Conservation (phyloP, 164 flowering plant genomes). For the Liriodendron chinense region DNA sequence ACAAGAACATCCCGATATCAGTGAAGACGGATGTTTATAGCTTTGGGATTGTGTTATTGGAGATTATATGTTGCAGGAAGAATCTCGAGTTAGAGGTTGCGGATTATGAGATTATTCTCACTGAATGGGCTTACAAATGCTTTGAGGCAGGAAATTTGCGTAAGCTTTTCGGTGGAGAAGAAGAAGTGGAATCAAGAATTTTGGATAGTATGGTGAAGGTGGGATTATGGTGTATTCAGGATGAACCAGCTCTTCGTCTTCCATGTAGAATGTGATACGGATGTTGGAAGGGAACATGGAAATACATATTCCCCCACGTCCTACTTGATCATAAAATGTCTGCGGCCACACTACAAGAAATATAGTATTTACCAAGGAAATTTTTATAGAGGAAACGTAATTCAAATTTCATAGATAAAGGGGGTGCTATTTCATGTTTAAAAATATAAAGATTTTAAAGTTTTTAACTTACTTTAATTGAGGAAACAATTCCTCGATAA, state of each 20-base stretch:
- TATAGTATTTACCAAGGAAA: no score
- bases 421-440: no score
- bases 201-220: constrained; percentile 30
- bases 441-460: no score
- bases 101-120: constrained; percentile 22
- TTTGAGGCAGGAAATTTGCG: constrained; percentile 11
- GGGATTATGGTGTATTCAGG: constrained; percentile 38
- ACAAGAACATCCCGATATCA: no score
- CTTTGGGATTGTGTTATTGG: constrained; percentile 33
- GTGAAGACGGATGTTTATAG: no score
- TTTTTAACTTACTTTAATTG: no score
- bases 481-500: no score
- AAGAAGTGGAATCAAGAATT: constrained; percentile 9
- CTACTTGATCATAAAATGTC: not conserved
- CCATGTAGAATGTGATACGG: constrained; percentile 34
- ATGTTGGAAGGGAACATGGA: constrained; percentile 41
- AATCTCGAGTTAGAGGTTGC: constrained; percentile 1
- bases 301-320: constrained; percentile 24
- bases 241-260: constrained; percentile 36
- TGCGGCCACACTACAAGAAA: no score
- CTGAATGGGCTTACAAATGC: constrained; percentile 27
- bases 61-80: constrained; percentile 23
- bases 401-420: no score
- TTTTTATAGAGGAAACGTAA: no score
- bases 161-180: constrained; percentile 9